Base-by-base conservation (phyloP, 805 yeast genomes). In the Teunomyces pallodes region DNA sequence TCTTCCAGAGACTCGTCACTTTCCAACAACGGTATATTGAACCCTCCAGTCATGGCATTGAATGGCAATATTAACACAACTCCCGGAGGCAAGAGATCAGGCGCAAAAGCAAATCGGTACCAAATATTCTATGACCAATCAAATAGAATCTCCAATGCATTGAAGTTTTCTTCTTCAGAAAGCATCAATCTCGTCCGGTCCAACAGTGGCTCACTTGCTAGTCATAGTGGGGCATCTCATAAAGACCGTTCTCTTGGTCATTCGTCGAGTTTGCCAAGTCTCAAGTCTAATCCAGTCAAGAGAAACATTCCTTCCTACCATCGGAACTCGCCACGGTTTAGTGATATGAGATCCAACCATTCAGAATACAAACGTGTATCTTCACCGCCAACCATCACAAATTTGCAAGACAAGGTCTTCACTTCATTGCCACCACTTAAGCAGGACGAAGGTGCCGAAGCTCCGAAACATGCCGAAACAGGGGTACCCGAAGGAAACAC, bases 41-140 rank as follows among this genome's bases (percentile, higher is more conserved):
- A 46, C 31, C 47, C 50, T 12, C 54, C 46, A 7, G 39, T 27
- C n/a, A 32, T 30, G 32, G 13, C 26, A 12, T 39, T 30, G 10
- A 46, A 33, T 41, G 41, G 41, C 7, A 27, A 44, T n/a, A 16
- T 29, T 28, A 57, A 46, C 36, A 43, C 53, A 5, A 58, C 62
- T 1, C 61, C 66, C 2, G 47, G 60, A 4, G 50, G 53, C 1
- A 65, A 64, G 57, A 65, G 65, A 55, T 69, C 69, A 12, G 72
- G 63, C 30, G 80, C 80, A 13, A 68, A 72, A 44, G 81, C 81
- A 1, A 62, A 60, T 27, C 61, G 81, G 43, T 78, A 76, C 51
- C 80, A 77, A 56, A 67, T 69, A 9, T 75, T 75, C 56, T 76
- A 77, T 51, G 77, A 75, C 50, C 76, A 72, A 52, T 70, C 76